Evolutionary conservation across 768 basidiomycete species (phyloP).

Genomic region (Xanthoconium purpureum): DNA sequence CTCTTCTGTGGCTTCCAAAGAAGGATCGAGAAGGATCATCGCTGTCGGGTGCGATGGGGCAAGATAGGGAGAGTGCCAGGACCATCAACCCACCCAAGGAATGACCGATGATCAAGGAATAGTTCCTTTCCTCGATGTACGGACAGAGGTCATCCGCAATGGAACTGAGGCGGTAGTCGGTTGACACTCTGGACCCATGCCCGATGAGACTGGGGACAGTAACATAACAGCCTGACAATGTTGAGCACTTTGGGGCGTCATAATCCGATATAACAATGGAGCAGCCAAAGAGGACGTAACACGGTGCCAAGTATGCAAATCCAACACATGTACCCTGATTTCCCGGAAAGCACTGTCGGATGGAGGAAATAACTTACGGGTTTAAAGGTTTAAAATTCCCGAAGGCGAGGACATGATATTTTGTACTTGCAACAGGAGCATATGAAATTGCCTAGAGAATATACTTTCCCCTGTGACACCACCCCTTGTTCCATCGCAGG

Average conservation of each 20-base stretch:
- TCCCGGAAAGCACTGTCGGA: no score
- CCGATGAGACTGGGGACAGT: conserved; percentile 21
- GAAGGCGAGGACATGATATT: no score
- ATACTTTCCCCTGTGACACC: no score
- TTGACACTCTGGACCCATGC: conserved; percentile 7
- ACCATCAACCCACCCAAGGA: conserved; percentile 12
- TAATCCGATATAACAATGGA: neutral
- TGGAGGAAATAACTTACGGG: no score
- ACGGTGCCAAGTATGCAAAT: conserved; percentile 20
- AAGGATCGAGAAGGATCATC: conserved; percentile 23
- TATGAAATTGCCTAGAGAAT: no score
- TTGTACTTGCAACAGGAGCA: no score
- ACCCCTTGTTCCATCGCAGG: no score
- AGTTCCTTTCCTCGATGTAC: conserved; percentile 13
- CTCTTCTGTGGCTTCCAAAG: neutral
- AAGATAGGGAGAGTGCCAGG: conserved; percentile 9
- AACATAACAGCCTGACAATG: conserved; percentile 17
- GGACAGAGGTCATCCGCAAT: conserved; percentile 15
- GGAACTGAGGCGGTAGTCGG: conserved; percentile 11
- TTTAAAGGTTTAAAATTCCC: no score
- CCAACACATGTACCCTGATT: no score
- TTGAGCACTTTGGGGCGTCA: neutral
- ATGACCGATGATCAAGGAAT: conserved; percentile 22
- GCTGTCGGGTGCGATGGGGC: conserved; percentile 7
- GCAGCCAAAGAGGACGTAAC: conserved; percentile 15